These are phyloP conservation scores for Candida tallmaniae DNA, from an alignment of 805 yeast species.

Conservation along the genomic window DNA sequence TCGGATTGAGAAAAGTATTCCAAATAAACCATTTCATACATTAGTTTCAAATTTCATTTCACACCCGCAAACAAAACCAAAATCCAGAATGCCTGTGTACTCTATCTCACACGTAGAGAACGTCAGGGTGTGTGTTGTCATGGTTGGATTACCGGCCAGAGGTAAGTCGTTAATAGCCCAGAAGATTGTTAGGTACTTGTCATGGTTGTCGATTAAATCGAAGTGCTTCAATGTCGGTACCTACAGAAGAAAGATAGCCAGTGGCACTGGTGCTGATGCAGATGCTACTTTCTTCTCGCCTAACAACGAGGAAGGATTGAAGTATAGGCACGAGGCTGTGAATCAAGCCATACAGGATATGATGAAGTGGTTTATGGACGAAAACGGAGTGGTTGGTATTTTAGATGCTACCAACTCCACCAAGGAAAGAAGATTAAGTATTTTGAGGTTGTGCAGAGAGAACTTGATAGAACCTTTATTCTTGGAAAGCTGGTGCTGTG, in stretches of 20 bases:
- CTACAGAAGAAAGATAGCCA: conserved; percentile 59
- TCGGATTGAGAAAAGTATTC: no score
- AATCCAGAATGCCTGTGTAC: conserved; percentile 46
- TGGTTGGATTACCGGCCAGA: conserved; percentile 86
- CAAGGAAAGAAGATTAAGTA: conserved; percentile 58
- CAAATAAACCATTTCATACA: no score
- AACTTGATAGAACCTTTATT: conserved; percentile 83
- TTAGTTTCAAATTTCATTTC: no score
- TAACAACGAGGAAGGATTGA: conserved; percentile 58
- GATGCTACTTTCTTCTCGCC: conserved; percentile 76
- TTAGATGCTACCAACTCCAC: conserved; percentile 93
- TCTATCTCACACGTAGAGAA: conserved; percentile 61
- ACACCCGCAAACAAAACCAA: no score
- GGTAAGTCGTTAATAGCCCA: conserved; percentile 95
- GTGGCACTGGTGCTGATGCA: conserved; percentile 47
- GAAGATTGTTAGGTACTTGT: conserved; percentile 84
- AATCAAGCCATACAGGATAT: conserved; percentile 70
- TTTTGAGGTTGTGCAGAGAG: conserved; percentile 56
- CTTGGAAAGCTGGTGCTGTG: conserved; percentile 88
- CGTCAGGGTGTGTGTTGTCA: conserved; percentile 76
- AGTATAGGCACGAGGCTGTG: conserved; percentile 65
- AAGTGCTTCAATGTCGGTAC: conserved; percentile 86
- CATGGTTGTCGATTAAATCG: conserved; percentile 87
- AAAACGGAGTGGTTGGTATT: conserved; percentile 84
- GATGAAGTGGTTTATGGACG: conserved; percentile 79